phyloP scores from a whole-genome alignment of 345 rosid genomes.

The Lepidium sativum region DNA sequence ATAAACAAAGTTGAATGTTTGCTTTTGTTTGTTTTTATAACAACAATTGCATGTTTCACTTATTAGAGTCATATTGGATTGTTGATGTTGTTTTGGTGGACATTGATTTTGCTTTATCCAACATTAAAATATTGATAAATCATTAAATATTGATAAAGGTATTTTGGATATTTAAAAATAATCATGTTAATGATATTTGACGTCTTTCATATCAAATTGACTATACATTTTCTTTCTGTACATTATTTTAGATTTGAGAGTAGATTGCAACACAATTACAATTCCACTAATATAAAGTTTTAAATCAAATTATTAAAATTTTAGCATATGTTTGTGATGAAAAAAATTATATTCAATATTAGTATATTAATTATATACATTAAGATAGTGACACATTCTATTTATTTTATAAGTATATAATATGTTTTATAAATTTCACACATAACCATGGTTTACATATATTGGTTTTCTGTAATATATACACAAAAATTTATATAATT shows the following conservation, averaged over 20 bases:
- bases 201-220: background rate
- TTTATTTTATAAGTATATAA: too few species aligned
- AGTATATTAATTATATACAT: background rate
- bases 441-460: too few species aligned
- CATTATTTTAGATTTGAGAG: too few species aligned
- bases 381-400: background rate
- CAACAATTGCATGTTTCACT: slow-evolving; percentile 16
- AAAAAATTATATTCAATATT: background rate
- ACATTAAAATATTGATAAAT: background rate
- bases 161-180: background rate
- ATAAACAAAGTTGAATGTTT: background rate
- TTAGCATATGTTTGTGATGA: background rate
- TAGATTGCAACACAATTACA: too few species aligned
- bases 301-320: too few species aligned
- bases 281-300: too few species aligned
- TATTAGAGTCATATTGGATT: slow-evolving; percentile 21
- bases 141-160: too few species aligned
- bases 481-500: too few species aligned
- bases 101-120: slow-evolving; percentile 7
- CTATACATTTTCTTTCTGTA: too few species aligned
- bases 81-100: slow-evolving; percentile 25
- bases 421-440: too few species aligned
- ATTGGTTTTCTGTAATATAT: too few species aligned
- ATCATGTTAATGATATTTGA: background rate
- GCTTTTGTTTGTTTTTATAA: slow-evolving; percentile 5